phyloP scores from a whole-genome alignment of 148 eudicot species.

The Vaccinium corymbosum region DNA sequence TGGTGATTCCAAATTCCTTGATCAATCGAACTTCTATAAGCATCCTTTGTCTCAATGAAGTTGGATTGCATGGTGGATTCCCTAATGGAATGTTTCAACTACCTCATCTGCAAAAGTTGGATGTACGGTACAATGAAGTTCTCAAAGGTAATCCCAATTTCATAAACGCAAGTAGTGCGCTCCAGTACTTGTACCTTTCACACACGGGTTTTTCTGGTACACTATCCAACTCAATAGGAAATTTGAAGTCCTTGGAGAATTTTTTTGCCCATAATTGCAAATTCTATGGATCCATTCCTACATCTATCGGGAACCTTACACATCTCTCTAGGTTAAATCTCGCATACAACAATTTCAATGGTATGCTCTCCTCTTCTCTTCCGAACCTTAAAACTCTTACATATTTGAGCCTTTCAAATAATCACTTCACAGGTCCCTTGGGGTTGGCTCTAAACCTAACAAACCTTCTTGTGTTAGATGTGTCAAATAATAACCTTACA shows the following conservation, averaged over 20 bases:
- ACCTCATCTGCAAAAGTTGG: conserved; percentile 15
- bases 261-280: neutral
- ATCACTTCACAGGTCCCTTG: neutral
- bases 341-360: neutral
- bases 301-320: neutral
- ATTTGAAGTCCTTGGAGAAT: neutral
- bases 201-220: neutral
- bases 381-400: neutral
- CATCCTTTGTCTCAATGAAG: neutral
- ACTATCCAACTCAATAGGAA: neutral
- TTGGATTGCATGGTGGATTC: conserved; percentile 14
- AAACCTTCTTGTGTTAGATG: neutral
- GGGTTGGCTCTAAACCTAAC: neutral
- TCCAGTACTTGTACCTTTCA: neutral
- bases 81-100: conserved; percentile 19
- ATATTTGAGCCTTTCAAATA: neutral
- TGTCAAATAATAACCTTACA: neutral
- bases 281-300: neutral
- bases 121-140: neutral
- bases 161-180: neutral
- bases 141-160: neutral
- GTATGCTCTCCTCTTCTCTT: neutral
- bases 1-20: neutral
- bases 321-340: neutral
- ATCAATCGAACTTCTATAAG: conserved; percentile 10